Conservation (phyloP, 2,329 filamentous ascomycete species). For the Acarospora socialis region DNA sequence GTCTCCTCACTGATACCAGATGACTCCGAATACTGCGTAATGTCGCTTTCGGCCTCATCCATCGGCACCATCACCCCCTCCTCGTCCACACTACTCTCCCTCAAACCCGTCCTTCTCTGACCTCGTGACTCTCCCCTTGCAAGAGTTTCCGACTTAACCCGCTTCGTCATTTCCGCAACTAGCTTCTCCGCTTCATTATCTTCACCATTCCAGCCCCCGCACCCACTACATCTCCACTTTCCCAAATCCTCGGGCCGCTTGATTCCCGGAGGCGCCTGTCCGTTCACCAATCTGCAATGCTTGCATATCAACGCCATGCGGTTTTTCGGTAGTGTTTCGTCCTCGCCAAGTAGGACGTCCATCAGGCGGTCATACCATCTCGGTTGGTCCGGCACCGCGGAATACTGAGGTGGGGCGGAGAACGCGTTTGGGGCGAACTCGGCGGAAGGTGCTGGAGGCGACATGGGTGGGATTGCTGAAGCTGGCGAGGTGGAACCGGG, state of each 20-base stretch:
- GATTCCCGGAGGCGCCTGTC: conserved; percentile 81
- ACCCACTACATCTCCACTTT: conserved; percentile 78
- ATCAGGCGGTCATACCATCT: conserved; percentile 94
- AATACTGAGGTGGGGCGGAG: conserved; percentile 17
- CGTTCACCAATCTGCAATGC: conserved; percentile 77
- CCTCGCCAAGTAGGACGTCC: conserved; percentile 83
- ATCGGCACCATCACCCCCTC: conserved; percentile 6
- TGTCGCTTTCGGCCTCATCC: conserved; percentile 19
- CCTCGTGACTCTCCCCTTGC: background rate
- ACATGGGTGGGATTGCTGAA: conserved; percentile 8
- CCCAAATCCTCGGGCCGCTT: conserved; percentile 66
- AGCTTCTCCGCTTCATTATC: conserved; percentile 63
- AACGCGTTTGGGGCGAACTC: conserved; percentile 37
- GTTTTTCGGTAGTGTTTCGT: conserved; percentile 85
- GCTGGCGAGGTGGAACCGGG: conserved; percentile 3
- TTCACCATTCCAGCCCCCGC: conserved; percentile 66
- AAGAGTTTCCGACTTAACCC: background rate
- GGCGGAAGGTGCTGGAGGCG: conserved; percentile 14
- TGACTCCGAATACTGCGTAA: conserved; percentile 17
- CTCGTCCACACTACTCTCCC: background rate
- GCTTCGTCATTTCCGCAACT: conserved; percentile 44
- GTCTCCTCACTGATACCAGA: conserved; percentile 9
- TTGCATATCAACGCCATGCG: conserved; percentile 75
- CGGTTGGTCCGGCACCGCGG: conserved; percentile 28
- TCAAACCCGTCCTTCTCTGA: background rate